Conservation (phyloP, 352 stramenopile species). For the Phytophthora pistaciae region DNA sequence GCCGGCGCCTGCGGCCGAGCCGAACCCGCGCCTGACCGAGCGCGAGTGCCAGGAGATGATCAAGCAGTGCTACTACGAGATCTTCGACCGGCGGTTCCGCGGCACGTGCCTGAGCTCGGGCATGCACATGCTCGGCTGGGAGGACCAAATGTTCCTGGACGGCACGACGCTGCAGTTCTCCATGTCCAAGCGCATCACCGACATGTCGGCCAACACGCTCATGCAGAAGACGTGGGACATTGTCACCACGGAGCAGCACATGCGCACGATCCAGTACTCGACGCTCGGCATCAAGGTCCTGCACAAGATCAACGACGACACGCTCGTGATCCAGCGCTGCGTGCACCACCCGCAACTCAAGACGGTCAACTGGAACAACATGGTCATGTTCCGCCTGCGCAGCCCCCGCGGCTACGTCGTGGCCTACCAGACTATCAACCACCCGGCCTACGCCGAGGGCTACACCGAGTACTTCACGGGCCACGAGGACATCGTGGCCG, state of each 20-base stretch:
- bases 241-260: constrained; percentile 58
- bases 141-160: constrained; percentile 63
- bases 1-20: not conserved
- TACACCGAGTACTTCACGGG: constrained; percentile 49
- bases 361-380: constrained; percentile 58
- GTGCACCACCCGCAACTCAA: constrained; percentile 61
- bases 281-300: constrained; percentile 57
- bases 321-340: constrained; percentile 50
- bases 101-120: constrained; percentile 52
- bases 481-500: constrained; percentile 33
- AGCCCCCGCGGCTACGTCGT: constrained; percentile 52
- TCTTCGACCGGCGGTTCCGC: constrained; percentile 49
- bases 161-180: constrained; percentile 57
- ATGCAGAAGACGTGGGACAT: constrained; percentile 65
- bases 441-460: constrained; percentile 43
- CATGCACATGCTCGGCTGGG: constrained; percentile 54
- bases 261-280: constrained; percentile 61
- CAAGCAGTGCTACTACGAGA: constrained; percentile 60
- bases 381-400: constrained; percentile 61
- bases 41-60: constrained; percentile 54
- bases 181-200: constrained; percentile 44
- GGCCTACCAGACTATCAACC: constrained; percentile 55
- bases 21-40: constrained; percentile 33
- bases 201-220: constrained; percentile 41
- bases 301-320: constrained; percentile 61